Evolutionary conservation across 768 basidiomycete genomes (phyloP), one percentile per base, ranked within the genome.

Genomic region (Kwoniella sp.): DNA sequence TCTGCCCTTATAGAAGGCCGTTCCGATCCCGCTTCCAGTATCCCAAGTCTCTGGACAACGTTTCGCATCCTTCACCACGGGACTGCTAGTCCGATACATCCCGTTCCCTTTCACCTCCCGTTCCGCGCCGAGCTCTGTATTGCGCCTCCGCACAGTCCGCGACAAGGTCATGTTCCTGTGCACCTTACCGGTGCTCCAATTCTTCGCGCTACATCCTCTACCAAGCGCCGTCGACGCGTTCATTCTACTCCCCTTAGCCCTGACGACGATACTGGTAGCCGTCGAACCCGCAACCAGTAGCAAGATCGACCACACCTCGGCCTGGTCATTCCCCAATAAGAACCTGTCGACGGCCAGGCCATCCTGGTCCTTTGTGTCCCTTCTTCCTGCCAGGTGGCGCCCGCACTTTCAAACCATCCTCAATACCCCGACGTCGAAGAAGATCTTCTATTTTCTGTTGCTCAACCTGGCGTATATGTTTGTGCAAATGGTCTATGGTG

Each of bases 381-480:
- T 73, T 62, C 23, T 76, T 49, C 63, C 72, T 50, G 34, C 68
- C 53, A 29, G 36, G 58, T 59, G 71, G 53, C 46, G 75, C 36
- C 67, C 76, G 11, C 90, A 95, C 72, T 77, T 96, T 46, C 92
- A 93, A 68, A 85, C 88, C 10, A 88, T 99, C 50, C 79, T 98
- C 31, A 84, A 86, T 17, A 93, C 93, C 62, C 83, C 85, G 3
- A 91, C 98, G 70, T 92, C 89, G 17, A 81, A 90, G 63, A 88
- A 87, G 74, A 98, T 99, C 52, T 96, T 92, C 75, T 96, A 93
- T 75, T 99, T 99, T 76, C 78, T 98, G 43, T 80, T 92, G 74
- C 78, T 99, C 41, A 99, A 99, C 74, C 78, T 98, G 75, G 85
- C 82, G 59, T 99, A 89, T 76, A 98, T 99, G 95, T 79, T 87